These are phyloP conservation scores for Torulaspora franciscae DNA, from an alignment of 805 yeast species.

Conservation along the genomic window DNA sequence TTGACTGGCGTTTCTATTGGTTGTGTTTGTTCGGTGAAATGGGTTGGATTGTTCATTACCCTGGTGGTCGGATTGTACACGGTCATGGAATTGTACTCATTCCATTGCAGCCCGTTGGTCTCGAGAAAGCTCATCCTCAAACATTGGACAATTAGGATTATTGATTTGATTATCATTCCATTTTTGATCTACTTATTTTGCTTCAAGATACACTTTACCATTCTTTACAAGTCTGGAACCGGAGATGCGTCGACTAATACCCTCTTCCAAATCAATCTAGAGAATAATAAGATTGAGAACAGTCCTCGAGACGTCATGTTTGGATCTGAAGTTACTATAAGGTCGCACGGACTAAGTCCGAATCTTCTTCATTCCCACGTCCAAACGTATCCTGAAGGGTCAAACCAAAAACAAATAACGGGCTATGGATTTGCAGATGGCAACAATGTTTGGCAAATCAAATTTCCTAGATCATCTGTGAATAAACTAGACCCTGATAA, in stretches of 20 bases:
- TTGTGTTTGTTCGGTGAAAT: constrained; percentile 77
- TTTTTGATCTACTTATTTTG: constrained; percentile 58
- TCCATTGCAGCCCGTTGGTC: constrained; percentile 43
- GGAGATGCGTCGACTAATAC: constrained; percentile 92
- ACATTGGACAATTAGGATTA: constrained; percentile 72
- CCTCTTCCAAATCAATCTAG: constrained; percentile 80
- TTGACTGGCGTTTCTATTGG: constrained; percentile 67
- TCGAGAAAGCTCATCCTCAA: constrained; percentile 37
- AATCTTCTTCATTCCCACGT: constrained; percentile 71
- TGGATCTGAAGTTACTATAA: constrained; percentile 44
- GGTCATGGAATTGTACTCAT: constrained; percentile 47
- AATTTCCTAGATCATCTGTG: constrained; percentile 42
- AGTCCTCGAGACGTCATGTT: constrained; percentile 63
- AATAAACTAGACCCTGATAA: constrained; percentile 32
- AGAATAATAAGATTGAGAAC: constrained; percentile 59
- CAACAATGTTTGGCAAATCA: constrained; percentile 65
- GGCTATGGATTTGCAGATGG: constrained; percentile 72
- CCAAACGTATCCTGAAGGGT: constrained; percentile 70
- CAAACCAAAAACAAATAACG: constrained; percentile 72
- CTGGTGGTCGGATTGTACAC: constrained; percentile 56
- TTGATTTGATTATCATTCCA: constrained; percentile 68
- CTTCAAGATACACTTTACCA: constrained; percentile 75
- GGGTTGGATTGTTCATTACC: constrained; percentile 77
- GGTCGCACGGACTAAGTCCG: constrained; percentile 70
- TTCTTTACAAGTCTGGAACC: constrained; percentile 77